Conservation (phyloP, 805 yeast genomes). For the Kodamaea sagamina region DNA sequence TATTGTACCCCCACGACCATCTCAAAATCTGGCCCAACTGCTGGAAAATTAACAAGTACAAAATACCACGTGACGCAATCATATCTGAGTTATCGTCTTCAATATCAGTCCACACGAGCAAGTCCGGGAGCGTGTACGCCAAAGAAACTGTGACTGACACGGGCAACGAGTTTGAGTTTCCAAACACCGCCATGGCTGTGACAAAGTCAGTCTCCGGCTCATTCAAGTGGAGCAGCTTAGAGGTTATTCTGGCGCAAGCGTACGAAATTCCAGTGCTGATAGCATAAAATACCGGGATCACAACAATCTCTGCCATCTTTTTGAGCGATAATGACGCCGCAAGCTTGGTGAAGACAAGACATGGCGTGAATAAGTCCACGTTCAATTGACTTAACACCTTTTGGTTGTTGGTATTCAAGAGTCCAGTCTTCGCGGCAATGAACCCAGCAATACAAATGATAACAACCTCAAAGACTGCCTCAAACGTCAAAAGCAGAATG, state of each 20-base stretch:
- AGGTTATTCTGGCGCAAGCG: slow-evolving; percentile 57
- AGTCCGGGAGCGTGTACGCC: slow-evolving; percentile 72
- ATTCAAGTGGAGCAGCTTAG: slow-evolving; percentile 58
- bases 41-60: slow-evolving; percentile 73
- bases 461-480: slow-evolving; percentile 90
- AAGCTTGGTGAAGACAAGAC: slow-evolving; percentile 83
- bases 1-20: slow-evolving; percentile 89
- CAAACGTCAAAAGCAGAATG: slow-evolving; percentile 72
- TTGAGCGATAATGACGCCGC: slow-evolving; percentile 67
- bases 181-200: slow-evolving; percentile 95
- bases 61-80: slow-evolving; percentile 75
- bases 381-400: slow-evolving; percentile 74
- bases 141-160: slow-evolving; percentile 84
- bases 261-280: slow-evolving; percentile 78
- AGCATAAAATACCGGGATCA: slow-evolving; percentile 85
- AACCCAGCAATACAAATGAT: slow-evolving; percentile 85
- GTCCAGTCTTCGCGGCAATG: slow-evolving; percentile 73
- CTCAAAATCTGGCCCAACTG: slow-evolving; percentile 80
- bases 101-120: slow-evolving; percentile 68
- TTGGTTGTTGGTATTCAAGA: slow-evolving; percentile 72
- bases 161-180: slow-evolving; percentile 92
- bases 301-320: slow-evolving; percentile 75
- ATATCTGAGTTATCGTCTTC: slow-evolving; percentile 65
- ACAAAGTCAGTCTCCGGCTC: slow-evolving; percentile 84
- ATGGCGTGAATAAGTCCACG: slow-evolving; percentile 93